These are phyloP conservation scores for Tetraselmis chui DNA, from an alignment of 139 green algal species.

Conservation along the genomic window DNA sequence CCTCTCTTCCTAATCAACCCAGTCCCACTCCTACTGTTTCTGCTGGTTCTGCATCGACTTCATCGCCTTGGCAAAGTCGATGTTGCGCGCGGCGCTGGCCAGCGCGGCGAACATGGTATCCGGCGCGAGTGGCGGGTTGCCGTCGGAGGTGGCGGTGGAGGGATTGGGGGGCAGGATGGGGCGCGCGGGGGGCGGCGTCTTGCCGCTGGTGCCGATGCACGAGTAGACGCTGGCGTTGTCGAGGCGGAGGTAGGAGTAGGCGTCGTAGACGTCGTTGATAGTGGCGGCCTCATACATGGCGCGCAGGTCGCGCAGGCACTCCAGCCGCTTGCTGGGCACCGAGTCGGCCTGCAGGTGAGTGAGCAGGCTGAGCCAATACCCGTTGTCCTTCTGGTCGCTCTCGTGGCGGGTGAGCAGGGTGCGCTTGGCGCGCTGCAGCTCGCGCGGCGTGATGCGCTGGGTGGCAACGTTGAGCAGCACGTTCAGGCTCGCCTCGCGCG, in stretches of 20 bases:
- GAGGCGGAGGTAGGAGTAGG: constrained; percentile 68
- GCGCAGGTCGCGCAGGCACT: constrained; percentile 80
- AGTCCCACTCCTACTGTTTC: no score
- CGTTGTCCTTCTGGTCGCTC: constrained; percentile 79
- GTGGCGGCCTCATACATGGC: constrained; percentile 75
- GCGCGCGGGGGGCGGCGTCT: neutral
- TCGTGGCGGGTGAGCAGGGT: constrained; percentile 94
- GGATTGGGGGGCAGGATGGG: neutral
- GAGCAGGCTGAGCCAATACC: neutral
- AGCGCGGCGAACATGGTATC: neutral
- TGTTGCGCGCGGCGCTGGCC: neutral
- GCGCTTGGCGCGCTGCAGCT: constrained; percentile 66
- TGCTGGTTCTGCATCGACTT: neutral
- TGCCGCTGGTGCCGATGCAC: constrained; percentile 70
- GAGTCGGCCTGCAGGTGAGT: constrained; percentile 14
- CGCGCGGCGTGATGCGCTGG: constrained; percentile 56
- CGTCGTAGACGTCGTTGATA: constrained; percentile 83
- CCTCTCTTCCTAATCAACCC: no score
- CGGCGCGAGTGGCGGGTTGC: neutral
- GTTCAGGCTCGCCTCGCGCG: constrained; percentile 67
- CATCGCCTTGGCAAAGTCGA: neutral
- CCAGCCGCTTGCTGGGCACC: constrained; percentile 79
- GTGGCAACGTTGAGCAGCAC: constrained; percentile 65
- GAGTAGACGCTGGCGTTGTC: constrained; percentile 56
- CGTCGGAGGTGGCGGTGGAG: neutral